phyloP scores from a whole-genome alignment of 768 basidiomycete genomes.

The Boletus rex-veris region DNA sequence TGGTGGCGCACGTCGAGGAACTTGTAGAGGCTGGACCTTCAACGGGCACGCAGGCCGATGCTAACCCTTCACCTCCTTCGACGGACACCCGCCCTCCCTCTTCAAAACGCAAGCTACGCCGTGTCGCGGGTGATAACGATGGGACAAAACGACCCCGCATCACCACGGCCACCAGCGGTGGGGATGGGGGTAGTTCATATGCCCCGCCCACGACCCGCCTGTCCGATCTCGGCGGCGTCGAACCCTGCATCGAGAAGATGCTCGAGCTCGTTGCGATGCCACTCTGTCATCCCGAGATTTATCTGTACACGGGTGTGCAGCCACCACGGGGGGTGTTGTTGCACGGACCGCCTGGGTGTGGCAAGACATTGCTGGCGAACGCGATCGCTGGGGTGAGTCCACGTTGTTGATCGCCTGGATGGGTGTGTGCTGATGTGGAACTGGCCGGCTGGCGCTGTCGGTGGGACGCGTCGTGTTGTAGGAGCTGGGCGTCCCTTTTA shows the following conservation, averaged over 20 bases:
- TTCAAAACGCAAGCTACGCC: constrained; percentile 65
- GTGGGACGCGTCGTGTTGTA: constrained; percentile 26
- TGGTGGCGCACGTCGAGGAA: constrained; percentile 17
- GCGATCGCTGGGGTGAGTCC: constrained; percentile 87
- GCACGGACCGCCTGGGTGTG: constrained; percentile 96
- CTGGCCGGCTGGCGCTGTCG: neutral
- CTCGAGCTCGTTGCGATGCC: constrained; percentile 97
- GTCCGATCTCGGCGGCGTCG: constrained; percentile 85
- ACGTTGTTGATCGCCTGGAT: neutral
- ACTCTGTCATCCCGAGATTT: constrained; percentile 91
- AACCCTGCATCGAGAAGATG: constrained; percentile 84
- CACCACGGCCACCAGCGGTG: neutral
- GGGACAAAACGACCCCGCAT: constrained; percentile 56
- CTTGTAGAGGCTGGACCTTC: constrained; percentile 11
- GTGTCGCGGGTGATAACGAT: constrained; percentile 41
- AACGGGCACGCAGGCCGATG: neutral
- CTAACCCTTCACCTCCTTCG: neutral
- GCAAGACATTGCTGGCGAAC: constrained; percentile 91
- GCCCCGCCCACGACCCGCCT: constrained; percentile 72
- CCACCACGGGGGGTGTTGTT: constrained; percentile 89
- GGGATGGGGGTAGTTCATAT: constrained; percentile 30
- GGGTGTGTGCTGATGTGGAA: neutral
- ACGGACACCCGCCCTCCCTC: constrained; percentile 18
- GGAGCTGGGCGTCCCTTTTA: constrained; percentile 93
- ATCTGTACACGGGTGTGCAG: constrained; percentile 88